Base-by-base conservation (phyloP, 78 protist genomes). In the Chrysochromulina parva region DNA sequence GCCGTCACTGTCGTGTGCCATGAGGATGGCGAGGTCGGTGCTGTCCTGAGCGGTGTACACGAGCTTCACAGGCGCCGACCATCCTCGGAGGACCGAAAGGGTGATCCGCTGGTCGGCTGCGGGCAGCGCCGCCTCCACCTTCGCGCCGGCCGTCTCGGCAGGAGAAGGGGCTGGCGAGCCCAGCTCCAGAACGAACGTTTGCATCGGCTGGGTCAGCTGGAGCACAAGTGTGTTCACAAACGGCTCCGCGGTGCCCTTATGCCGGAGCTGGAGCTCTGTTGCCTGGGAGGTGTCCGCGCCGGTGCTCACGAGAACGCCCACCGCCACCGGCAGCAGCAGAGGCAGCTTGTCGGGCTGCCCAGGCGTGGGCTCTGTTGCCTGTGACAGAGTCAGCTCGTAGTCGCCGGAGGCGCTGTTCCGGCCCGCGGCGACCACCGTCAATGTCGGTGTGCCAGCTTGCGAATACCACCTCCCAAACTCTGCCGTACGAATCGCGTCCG, bases 51-150 rank as follows among this genome's bases (percentile, higher is more conserved):
- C 26, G 84, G 66, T 65, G 38, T 1, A 0, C n/a, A 16, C 62
- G 59, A 88, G 84, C 24, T 69, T 7, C 22, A 88, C 91, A 1
- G 91, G 91, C 59, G 91, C 91, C 52, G 91, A 88, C 58, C 48
- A 88, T 48, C 81, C 81, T 26, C 91, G 53, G 57, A 88, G 78
- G 22, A 88, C 57, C 54, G 88, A 85, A 60, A 22, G 82, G 28
- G 47, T 55, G 28, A 13, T 22, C 38, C 38, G 38, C 38, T 38
- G 38, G 38, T 38, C 38, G 38, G 38, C 38, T 38, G 38, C 38
- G 38, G 38, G 38, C 38, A 38, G 38, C 38, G 38, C 38, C 38
- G 38, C 38, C 38, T 38, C 38, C 38, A 38, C 38, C 38, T 38
- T 38, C 38, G 38, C 38, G 38, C 38, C 38, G 38, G 38, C 38